Percentiles rank a stretch among this genome's conserved stretches.
Evolutionary conservation across 2,329 filamentous ascomycete genomes (phyloP).

Genomic region (Ceratocystis variospora): DNA sequence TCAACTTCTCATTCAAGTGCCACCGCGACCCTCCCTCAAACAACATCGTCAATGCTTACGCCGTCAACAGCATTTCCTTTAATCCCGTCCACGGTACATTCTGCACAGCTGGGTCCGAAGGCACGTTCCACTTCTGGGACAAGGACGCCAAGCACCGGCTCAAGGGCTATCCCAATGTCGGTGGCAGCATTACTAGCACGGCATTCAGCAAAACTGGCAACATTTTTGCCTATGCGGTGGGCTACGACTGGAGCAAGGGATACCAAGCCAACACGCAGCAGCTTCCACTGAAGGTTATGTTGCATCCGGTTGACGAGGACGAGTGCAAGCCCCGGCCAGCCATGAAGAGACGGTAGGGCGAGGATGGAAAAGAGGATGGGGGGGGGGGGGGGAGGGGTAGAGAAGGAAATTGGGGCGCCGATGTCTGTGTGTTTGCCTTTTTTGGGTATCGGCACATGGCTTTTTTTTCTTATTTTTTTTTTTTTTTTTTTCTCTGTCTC

Average conservation of each 20-base stretch:
- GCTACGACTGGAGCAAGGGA: slow-evolving; percentile 98
- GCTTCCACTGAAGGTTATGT: slow-evolving; percentile 68
- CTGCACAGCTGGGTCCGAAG: slow-evolving; percentile 86
- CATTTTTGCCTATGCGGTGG: slow-evolving; percentile 79
- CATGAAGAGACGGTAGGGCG: slow-evolving; percentile 42
- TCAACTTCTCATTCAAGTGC: slow-evolving; percentile 99
- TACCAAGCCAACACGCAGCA: slow-evolving; percentile 68
- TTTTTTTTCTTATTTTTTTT: slow-evolving; percentile 7
- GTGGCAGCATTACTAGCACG: slow-evolving; percentile 77
- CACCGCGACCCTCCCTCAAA: slow-evolving; percentile 68
- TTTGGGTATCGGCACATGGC: slow-evolving; percentile 1
- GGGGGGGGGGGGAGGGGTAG: neutral
- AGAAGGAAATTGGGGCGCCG: neutral
- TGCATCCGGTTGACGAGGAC: slow-evolving; percentile 56
- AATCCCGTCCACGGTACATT: slow-evolving; percentile 97
- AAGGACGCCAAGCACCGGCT: slow-evolving; percentile 79
- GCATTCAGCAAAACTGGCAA: slow-evolving; percentile 78
- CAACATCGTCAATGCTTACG: slow-evolving; percentile 77
- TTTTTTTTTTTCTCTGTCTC: neutral
- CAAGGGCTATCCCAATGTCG: slow-evolving; percentile 75
- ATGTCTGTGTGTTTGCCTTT: neutral
- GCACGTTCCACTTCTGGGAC: slow-evolving; percentile 96
- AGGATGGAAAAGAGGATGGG: neutral
- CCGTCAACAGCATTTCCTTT: slow-evolving; percentile 95
- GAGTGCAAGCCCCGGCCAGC: slow-evolving; percentile 49